A percentile compares a stretch with the other conserved stretches of the same genome.
phyloP scores from a whole-genome alignment of 345 rosid species.

The Cardamine resedifolia region DNA sequence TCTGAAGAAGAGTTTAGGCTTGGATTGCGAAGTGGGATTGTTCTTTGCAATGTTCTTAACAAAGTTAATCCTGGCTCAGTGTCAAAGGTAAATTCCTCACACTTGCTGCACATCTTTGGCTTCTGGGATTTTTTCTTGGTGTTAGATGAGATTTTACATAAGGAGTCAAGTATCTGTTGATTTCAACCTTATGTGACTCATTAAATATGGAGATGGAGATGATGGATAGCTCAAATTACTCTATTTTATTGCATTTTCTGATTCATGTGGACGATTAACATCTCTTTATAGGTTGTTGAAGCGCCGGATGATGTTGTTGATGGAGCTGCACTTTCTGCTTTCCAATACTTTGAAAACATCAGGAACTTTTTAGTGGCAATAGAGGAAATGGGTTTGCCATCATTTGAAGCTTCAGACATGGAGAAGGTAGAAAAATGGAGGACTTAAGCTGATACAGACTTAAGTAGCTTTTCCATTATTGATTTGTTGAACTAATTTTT shows the following conservation, averaged over 20 bases:
- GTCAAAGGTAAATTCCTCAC: conserved; percentile 49
- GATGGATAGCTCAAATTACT: not conserved
- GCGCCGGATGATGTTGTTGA: conserved; percentile 76
- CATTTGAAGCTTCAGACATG: conserved; percentile 88
- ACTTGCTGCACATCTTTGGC: not conserved
- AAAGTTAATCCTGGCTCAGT: conserved; percentile 83
- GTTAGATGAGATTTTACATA: not conserved
- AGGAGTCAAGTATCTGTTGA: not conserved
- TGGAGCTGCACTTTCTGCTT: conserved; percentile 91
- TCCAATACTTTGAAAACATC: conserved; percentile 84
- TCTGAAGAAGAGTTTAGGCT: conserved; percentile 93
- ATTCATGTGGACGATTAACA: not conserved
- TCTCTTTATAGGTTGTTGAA: conserved; percentile 63
- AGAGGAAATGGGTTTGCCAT: conserved; percentile 79
- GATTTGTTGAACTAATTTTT: conserved; percentile 12
- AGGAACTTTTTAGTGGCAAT: conserved; percentile 77
- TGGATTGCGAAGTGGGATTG: conserved; percentile 83
- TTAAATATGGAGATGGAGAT: not conserved
- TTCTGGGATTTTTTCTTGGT: not conserved
- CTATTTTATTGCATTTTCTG: not conserved
- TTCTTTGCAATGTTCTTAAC: conserved; percentile 84
- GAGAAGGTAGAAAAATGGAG: conserved; percentile 52
- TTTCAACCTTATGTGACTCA: not conserved
- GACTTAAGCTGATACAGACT: not conserved
- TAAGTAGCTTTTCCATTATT: not conserved